Percentiles rank a stretch among this genome's conserved stretches.
Evolutionary conservation across 2,329 filamentous ascomycete species (phyloP).

Genomic region (Corynespora cassiicola): DNA sequence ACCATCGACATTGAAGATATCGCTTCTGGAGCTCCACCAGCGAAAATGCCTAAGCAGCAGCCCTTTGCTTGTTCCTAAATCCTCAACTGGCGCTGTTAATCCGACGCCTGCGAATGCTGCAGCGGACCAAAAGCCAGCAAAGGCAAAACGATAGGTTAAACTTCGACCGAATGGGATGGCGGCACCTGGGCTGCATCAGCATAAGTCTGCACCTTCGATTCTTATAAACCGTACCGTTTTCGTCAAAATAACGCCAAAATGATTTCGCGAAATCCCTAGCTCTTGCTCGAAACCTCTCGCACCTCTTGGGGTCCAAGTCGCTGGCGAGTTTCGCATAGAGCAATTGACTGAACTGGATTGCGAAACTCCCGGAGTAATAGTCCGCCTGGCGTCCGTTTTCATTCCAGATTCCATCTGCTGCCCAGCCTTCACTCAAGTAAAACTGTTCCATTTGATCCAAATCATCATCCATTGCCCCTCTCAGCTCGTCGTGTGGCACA

Average conservation of each 20-base stretch:
- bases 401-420: conserved; percentile 55
- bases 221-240: conserved; percentile 42
- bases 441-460: conserved; percentile 54
- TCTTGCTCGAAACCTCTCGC: conserved; percentile 44
- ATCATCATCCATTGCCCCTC: conserved; percentile 50
- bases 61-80: conserved; percentile 54
- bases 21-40: conserved; percentile 53
- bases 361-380: conserved; percentile 63
- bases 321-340: conserved; percentile 53
- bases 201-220: not conserved
- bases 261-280: conserved; percentile 50
- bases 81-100: conserved; percentile 46
- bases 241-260: conserved; percentile 59
- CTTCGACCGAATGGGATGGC: conserved; percentile 61
- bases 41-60: conserved; percentile 58
- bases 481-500: conserved; percentile 41
- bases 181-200: conserved; percentile 45
- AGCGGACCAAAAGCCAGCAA: conserved; percentile 57
- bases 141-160: conserved; percentile 60
- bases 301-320: conserved; percentile 50
- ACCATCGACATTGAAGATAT: conserved; percentile 58
- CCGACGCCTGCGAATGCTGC: conserved; percentile 51
- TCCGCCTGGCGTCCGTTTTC: conserved; percentile 52
- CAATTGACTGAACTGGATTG: conserved; percentile 60
- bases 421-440: conserved; percentile 56